phyloP scores from a whole-genome alignment of 1,139 yeast genomes.

The Sugiyamaella pinicola region DNA sequence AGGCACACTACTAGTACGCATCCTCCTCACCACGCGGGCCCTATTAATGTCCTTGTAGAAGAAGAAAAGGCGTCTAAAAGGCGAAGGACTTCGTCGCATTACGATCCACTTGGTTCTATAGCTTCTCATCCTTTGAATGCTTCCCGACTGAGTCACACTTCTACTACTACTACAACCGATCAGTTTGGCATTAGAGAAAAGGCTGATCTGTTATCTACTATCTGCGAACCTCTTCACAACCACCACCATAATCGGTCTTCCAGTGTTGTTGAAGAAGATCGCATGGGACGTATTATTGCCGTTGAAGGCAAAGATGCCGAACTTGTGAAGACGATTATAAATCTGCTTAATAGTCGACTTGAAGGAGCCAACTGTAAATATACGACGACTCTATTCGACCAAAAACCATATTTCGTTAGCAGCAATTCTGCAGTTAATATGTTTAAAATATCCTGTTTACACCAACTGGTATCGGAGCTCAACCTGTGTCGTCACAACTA shows the following conservation, averaged over 20 bases:
- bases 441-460: conserved; percentile 38
- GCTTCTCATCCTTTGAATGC: conserved; percentile 28
- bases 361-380: conserved; percentile 25
- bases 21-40: conserved; percentile 14
- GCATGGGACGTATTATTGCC: conserved; percentile 30
- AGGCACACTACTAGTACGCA: not conserved
- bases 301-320: conserved; percentile 35
- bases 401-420: conserved; percentile 30
- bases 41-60: conserved; percentile 25
- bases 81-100: conserved; percentile 38
- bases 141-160: conserved; percentile 1
- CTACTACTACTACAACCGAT: conserved; percentile 2
- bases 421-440: conserved; percentile 33
- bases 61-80: conserved; percentile 30
- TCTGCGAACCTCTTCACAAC: conserved; percentile 32
- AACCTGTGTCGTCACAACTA: conserved; percentile 24
- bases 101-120: conserved; percentile 34
- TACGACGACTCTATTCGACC: conserved; percentile 21
- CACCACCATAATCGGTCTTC: conserved; percentile 17
- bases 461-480: conserved; percentile 33
- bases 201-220: conserved; percentile 35
- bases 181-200: conserved; percentile 31
- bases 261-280: conserved; percentile 16
- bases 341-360: conserved; percentile 26
- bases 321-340: conserved; percentile 27